These are phyloP conservation scores for Pouteria glomerata DNA, from an alignment of 148 eudicot genomes.

Conservation along the genomic window DNA sequence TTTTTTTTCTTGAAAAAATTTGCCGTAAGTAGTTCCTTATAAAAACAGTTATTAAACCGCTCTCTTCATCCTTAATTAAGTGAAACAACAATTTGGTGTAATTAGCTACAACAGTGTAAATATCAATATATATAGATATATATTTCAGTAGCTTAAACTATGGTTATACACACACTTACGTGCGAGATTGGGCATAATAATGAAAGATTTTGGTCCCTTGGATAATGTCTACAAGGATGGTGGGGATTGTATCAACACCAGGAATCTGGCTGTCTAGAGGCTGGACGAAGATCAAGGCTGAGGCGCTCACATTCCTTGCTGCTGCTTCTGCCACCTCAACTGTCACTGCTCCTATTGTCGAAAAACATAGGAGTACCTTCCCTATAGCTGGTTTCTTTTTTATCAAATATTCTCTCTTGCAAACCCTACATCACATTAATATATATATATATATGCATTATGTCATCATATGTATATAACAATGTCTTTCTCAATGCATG, in stretches of 20 bases:
- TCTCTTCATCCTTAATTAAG: too few relatives aligned
- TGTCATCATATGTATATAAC: too few relatives aligned
- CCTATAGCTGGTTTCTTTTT: constrained; percentile 11
- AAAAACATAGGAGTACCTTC: constrained; percentile 37
- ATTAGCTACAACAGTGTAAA: too few relatives aligned
- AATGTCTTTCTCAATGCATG: too few relatives aligned
- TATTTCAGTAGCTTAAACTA: too few relatives aligned
- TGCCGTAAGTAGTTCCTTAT: too few relatives aligned
- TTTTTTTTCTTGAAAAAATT: too few relatives aligned
- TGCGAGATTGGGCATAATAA: constrained; percentile 11
- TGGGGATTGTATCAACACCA: constrained; percentile 29
- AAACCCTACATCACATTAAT: constrained; percentile 19
- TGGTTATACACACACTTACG: constrained; percentile 7
- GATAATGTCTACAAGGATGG: constrained; percentile 28
- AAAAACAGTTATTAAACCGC: too few relatives aligned
- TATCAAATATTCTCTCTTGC: constrained; percentile 23
- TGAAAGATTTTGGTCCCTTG: constrained; percentile 35
- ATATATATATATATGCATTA: too few relatives aligned
- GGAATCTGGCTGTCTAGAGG: constrained; percentile 27
- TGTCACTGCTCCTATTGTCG: constrained; percentile 16
- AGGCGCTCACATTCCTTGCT: constrained; percentile 17
- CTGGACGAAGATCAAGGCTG: constrained; percentile 38
- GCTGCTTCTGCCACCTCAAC: constrained; percentile 27
- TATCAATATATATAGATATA: too few relatives aligned
- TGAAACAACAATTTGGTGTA: too few relatives aligned